These are phyloP conservation scores for Fusarium anguioides DNA, from an alignment of 2,329 filamentous ascomycete genomes.

Conservation along the genomic window DNA sequence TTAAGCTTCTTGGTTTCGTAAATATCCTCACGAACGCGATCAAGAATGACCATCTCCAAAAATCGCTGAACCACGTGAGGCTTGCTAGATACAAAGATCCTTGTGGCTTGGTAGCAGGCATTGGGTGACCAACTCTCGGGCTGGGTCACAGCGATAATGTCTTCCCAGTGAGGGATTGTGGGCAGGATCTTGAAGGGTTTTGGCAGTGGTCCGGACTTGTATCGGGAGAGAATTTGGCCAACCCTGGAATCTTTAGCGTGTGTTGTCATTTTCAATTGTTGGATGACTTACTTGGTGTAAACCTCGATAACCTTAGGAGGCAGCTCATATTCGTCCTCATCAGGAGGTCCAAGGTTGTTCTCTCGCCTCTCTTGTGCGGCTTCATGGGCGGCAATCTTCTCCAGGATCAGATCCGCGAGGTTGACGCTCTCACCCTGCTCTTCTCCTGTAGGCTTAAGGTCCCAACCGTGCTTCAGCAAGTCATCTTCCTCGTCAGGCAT, in stretches of 20 bases:
- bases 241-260: conserved; percentile 63
- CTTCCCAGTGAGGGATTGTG: conserved; percentile 89
- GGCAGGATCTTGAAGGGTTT: conserved; percentile 98
- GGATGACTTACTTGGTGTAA: conserved; percentile 77
- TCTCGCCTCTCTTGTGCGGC: conserved; percentile 65
- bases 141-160: conserved; percentile 84
- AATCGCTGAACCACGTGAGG: conserved; percentile 85
- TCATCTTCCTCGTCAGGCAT: conserved; percentile 79
- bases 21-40: conserved; percentile 93
- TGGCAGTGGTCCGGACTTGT: conserved; percentile 95
- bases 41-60: conserved; percentile 86
- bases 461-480: conserved; percentile 74
- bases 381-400: conserved; percentile 94
- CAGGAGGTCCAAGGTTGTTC: conserved; percentile 63
- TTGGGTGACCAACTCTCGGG: conserved; percentile 82
- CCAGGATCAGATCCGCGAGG: conserved; percentile 89
- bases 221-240: conserved; percentile 87
- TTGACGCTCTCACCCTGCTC: conserved; percentile 73
- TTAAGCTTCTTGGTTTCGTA: conserved; percentile 95
- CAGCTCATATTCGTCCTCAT: conserved; percentile 87
- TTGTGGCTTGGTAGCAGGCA: conserved; percentile 85
- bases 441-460: conserved; percentile 58
- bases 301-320: conserved; percentile 94
- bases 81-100: conserved; percentile 89
- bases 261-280: no score